These are phyloP conservation scores for Penicillium vulpinum DNA, from an alignment of 2,329 filamentous ascomycete species.

Conservation along the genomic window DNA sequence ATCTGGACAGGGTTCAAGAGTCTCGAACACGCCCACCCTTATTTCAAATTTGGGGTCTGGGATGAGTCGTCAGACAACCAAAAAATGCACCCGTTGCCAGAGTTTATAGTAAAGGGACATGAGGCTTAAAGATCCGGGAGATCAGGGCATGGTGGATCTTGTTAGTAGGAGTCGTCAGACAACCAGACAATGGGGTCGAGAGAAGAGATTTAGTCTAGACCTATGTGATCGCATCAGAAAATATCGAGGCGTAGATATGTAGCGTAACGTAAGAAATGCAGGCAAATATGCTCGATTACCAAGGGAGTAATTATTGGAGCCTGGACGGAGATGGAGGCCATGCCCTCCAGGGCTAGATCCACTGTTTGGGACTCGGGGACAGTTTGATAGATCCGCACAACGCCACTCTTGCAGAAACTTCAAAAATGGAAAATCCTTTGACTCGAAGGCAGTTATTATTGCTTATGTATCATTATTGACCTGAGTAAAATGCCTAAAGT, in stretches of 20 bases:
- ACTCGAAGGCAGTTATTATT: not conserved
- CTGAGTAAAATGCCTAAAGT: not conserved
- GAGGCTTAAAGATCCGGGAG: not conserved
- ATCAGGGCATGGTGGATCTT: slow-evolving; percentile 1
- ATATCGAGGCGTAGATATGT: not conserved
- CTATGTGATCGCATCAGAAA: not conserved
- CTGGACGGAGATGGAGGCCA: not conserved
- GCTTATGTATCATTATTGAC: not conserved
- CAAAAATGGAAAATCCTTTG: not conserved
- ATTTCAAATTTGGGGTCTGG: not conserved
- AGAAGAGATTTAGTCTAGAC: not conserved
- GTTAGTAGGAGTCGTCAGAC: not conserved
- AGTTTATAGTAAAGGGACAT: not conserved
- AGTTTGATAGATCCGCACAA: not conserved
- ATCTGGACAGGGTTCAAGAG: not conserved
- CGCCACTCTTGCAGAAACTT: not conserved
- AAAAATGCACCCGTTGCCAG: not conserved
- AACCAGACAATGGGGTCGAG: not conserved
- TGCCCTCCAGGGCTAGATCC: not conserved
- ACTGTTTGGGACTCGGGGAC: not conserved
- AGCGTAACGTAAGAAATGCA: not conserved
- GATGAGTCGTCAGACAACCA: not conserved
- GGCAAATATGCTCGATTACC: no score
- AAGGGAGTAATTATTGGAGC: no score
- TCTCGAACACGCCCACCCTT: not conserved